Evolutionary conservation across 2,329 filamentous ascomycete genomes (phyloP).

Genomic region (Aspergillus piperis): DNA sequence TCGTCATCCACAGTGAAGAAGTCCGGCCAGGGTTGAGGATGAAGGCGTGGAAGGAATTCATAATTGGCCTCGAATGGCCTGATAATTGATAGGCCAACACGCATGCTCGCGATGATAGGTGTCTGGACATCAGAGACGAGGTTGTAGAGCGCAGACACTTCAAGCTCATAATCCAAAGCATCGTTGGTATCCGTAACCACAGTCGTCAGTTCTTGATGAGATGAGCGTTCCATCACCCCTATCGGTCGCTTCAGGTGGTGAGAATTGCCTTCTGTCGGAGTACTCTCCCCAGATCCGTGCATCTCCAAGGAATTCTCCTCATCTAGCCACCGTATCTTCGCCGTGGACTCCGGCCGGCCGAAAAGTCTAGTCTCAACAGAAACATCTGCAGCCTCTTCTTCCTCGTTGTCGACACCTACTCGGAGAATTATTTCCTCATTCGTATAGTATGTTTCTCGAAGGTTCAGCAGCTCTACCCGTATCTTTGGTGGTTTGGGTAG

Average conservation of each 20-base stretch:
- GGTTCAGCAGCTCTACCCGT: slow-evolving; percentile 66
- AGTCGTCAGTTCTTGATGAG: slow-evolving; percentile 35
- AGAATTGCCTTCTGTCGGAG: slow-evolving; percentile 29
- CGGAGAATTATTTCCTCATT: slow-evolving; percentile 72
- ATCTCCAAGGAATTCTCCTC: slow-evolving; percentile 28
- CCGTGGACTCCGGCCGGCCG: slow-evolving; percentile 54
- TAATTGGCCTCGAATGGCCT: slow-evolving; percentile 91
- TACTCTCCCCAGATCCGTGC: slow-evolving; percentile 25
- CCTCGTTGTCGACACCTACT: slow-evolving; percentile 75
- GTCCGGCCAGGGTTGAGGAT: slow-evolving; percentile 80
- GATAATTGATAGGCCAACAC: slow-evolving; percentile 70
- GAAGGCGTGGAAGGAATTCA: slow-evolving; percentile 77
- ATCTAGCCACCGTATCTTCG: slow-evolving; percentile 51
- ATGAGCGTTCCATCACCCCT: slow-evolving; percentile 37
- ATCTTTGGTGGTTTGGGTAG: slow-evolving; percentile 91
- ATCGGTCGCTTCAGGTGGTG: slow-evolving; percentile 38
- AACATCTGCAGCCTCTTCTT: slow-evolving; percentile 75
- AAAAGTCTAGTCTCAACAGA: slow-evolving; percentile 69
- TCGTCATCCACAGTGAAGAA: slow-evolving; percentile 68
- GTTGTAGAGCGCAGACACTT: slow-evolving; percentile 74
- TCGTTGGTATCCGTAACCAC: slow-evolving; percentile 56
- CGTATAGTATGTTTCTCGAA: slow-evolving; percentile 76
- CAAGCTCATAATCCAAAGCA: slow-evolving; percentile 65
- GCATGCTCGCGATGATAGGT: slow-evolving; percentile 71
- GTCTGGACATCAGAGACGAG: slow-evolving; percentile 78